These are phyloP conservation scores for Sanguinoderma infundibulare DNA, from an alignment of 1,284 basidiomycete species.

Conservation along the genomic window DNA sequence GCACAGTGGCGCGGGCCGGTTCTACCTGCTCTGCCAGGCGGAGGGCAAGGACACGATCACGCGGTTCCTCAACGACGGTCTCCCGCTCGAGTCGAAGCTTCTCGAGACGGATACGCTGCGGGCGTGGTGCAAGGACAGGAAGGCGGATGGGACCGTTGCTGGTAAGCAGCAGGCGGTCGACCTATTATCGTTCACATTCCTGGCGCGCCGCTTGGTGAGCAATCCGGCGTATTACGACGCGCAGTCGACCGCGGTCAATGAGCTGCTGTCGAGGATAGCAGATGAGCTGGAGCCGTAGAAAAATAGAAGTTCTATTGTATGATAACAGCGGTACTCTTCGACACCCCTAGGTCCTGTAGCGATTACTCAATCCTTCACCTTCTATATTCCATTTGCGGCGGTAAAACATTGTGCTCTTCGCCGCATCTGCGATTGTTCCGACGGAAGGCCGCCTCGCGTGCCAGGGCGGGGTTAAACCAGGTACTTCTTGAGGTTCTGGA, in stretches of 20 bases:
- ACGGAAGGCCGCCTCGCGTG: not conserved
- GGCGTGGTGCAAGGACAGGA: constrained; percentile 55
- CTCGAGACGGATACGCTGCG: constrained; percentile 56
- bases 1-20: constrained; percentile 65
- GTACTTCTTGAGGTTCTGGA: constrained; percentile 77
- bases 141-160: constrained; percentile 44
- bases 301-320: not conserved
- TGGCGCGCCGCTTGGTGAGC: constrained; percentile 69
- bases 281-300: constrained; percentile 53
- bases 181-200: constrained; percentile 81
- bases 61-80: constrained; percentile 84
- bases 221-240: constrained; percentile 92
- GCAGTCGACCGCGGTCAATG: constrained; percentile 44
- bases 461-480: constrained; percentile 37
- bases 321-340: constrained; percentile 5
- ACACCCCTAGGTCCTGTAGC: constrained; percentile 6
- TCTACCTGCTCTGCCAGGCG: constrained; percentile 87
- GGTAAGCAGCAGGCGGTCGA: constrained; percentile 78
- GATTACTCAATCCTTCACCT: constrained; percentile 7
- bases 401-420: no score
- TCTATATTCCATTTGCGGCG: no score
- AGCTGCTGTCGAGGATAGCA: constrained; percentile 72
- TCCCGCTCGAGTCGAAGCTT: constrained; percentile 87
- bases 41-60: constrained; percentile 81
- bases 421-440: not conserved